A percentile compares a stretch with the other conserved stretches of the same genome.
Conservation (phyloP, 768 basidiomycete species). For the Mrakia hoshinonis region DNA sequence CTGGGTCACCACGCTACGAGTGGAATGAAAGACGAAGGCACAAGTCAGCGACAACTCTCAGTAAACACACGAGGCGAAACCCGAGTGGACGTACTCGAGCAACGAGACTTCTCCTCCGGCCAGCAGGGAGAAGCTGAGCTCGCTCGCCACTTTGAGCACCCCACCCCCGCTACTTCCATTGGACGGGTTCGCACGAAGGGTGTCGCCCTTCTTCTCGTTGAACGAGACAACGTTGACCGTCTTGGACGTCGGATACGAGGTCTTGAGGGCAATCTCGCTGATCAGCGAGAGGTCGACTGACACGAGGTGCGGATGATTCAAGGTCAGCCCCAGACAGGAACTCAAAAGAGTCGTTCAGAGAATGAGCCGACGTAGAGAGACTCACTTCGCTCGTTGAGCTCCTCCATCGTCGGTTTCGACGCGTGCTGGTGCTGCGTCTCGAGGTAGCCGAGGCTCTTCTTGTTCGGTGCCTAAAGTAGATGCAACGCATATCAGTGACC, state of each 20-base stretch:
- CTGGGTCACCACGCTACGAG: constrained; percentile 54
- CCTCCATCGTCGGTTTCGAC: constrained; percentile 71
- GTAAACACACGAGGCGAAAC: background rate
- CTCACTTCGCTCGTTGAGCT: constrained; percentile 65
- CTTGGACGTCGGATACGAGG: background rate
- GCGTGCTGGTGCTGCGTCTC: constrained; percentile 48
- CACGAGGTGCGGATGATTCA: background rate
- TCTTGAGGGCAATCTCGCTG: constrained; percentile 64
- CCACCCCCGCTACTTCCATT: background rate
- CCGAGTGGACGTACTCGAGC: constrained; percentile 17
- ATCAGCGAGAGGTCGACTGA: constrained; percentile 64
- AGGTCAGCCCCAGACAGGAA: background rate
- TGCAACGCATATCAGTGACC: no score
- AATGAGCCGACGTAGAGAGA: background rate
- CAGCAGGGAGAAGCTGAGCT: constrained; percentile 25
- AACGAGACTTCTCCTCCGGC: constrained; percentile 9
- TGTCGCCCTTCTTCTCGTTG: background rate
- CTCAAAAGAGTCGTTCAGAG: background rate
- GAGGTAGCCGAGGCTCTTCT: constrained; percentile 30
- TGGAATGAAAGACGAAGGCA: background rate
- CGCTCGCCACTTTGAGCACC: background rate
- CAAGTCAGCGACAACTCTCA: background rate
- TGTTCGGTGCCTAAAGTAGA: constrained; percentile 28
- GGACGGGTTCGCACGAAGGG: background rate
- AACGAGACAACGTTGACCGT: background rate